Percentiles rank a stretch among this genome's conserved stretches.
phyloP scores from a whole-genome alignment of 768 basidiomycete species.

The Phlegmacium glaucopus region DNA sequence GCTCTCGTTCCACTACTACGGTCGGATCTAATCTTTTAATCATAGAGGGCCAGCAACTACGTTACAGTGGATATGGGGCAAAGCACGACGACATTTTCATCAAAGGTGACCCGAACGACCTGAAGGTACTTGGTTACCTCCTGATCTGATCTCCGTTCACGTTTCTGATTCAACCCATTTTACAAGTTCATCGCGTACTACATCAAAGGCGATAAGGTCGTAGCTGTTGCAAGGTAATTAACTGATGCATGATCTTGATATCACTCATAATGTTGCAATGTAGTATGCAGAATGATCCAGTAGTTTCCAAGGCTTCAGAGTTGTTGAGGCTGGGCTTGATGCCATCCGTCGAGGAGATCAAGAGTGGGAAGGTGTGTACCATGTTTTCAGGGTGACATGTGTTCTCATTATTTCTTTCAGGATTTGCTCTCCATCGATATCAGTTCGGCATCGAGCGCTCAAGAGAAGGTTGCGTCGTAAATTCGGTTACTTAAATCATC shows the following conservation, averaged over 20 bases:
- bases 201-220: conserved; percentile 55
- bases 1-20: neutral
- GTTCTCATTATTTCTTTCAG: conserved; percentile 20
- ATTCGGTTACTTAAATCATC: neutral
- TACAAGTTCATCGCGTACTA: conserved; percentile 79
- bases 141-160: neutral
- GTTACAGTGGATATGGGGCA: conserved; percentile 76
- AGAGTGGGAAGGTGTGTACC: conserved; percentile 60
- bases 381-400: neutral
- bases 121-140: conserved; percentile 56
- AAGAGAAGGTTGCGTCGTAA: conserved; percentile 19
- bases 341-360: conserved; percentile 74
- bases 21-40: conserved; percentile 1
- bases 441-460: conserved; percentile 27
- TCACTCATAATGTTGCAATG: neutral
- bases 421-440: conserved; percentile 40
- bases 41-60: conserved; percentile 78
- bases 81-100: conserved; percentile 77
- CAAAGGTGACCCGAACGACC: conserved; percentile 66
- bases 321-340: conserved; percentile 75
- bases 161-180: neutral
- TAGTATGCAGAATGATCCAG: conserved; percentile 81
- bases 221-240: conserved; percentile 61
- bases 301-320: conserved; percentile 76
- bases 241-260: neutral